Percentiles rank a stretch among this genome's conserved stretches.
phyloP scores from a whole-genome alignment of 176 grass and related monocot species.

The Oryza officinalis region DNA sequence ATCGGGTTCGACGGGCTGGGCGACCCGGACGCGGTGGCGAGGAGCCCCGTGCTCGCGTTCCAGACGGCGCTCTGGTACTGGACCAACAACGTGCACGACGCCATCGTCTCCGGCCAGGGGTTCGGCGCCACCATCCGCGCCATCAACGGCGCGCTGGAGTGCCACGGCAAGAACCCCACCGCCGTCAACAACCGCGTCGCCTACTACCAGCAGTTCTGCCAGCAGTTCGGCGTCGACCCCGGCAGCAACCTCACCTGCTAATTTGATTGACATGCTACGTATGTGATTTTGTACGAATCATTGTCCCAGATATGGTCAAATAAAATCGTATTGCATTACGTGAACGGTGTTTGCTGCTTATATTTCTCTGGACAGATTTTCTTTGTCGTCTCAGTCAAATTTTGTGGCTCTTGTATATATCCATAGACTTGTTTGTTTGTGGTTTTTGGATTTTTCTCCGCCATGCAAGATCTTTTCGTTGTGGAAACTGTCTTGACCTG shows the following conservation, averaged over 20 bases:
- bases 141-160: constrained; percentile 70
- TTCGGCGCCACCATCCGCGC: constrained; percentile 66
- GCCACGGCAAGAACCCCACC: constrained; percentile 56
- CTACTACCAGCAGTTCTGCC: constrained; percentile 77
- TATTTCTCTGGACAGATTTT: neutral
- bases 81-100: constrained; percentile 59
- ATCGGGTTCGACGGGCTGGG: constrained; percentile 82
- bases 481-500: no score
- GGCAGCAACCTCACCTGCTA: constrained; percentile 77
- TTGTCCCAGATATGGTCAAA: neutral
- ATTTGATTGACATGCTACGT: neutral
- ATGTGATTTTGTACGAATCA: no score
- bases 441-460: no score
- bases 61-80: constrained; percentile 82
- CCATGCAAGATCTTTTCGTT: no score
- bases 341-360: neutral
- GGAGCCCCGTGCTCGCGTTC: constrained; percentile 65
- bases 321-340: neutral
- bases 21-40: constrained; percentile 72
- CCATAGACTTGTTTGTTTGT: no score
- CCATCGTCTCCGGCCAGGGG: constrained; percentile 49
- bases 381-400: neutral
- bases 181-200: constrained; percentile 53
- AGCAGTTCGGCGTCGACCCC: constrained; percentile 74
- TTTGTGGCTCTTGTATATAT: no score